These are phyloP conservation scores for Delonix regia DNA, from an alignment of 306 rosid genomes.

Conservation along the genomic window DNA sequence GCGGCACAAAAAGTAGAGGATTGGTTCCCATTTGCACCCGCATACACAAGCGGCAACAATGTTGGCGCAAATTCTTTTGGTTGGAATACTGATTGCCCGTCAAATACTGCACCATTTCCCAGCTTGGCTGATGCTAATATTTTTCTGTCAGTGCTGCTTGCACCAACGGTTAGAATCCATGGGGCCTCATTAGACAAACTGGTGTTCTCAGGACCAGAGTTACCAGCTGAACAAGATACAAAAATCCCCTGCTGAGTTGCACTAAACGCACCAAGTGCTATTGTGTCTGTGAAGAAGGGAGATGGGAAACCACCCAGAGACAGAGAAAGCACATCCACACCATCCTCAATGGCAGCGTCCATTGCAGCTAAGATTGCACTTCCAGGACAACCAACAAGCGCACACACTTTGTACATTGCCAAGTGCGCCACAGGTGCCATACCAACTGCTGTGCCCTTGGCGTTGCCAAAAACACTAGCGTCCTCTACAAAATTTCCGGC, in stretches of 20 bases:
- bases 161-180: constrained; percentile 64
- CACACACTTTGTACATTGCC: constrained; percentile 58
- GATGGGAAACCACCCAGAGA: constrained; percentile 48
- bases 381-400: background rate
- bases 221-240: constrained; percentile 68
- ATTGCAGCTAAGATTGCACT: constrained; percentile 52
- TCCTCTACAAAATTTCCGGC: constrained; percentile 50
- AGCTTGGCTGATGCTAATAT: constrained; percentile 42
- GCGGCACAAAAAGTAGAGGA: constrained; percentile 33
- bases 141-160: constrained; percentile 56
- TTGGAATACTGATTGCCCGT: constrained; percentile 53
- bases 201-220: constrained; percentile 48
- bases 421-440: constrained; percentile 72
- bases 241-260: constrained; percentile 67
- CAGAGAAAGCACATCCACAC: constrained; percentile 70
- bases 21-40: constrained; percentile 36
- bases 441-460: constrained; percentile 68
- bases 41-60: constrained; percentile 52
- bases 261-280: constrained; percentile 65
- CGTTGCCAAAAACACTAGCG: constrained; percentile 55
- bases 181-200: constrained; percentile 68
- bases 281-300: constrained; percentile 45
- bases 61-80: constrained; percentile 37
- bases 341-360: constrained; percentile 53
- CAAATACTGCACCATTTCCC: constrained; percentile 45